Conservation (phyloP, 2,329 filamentous ascomycete species). For the Fusarium armeniacum region DNA sequence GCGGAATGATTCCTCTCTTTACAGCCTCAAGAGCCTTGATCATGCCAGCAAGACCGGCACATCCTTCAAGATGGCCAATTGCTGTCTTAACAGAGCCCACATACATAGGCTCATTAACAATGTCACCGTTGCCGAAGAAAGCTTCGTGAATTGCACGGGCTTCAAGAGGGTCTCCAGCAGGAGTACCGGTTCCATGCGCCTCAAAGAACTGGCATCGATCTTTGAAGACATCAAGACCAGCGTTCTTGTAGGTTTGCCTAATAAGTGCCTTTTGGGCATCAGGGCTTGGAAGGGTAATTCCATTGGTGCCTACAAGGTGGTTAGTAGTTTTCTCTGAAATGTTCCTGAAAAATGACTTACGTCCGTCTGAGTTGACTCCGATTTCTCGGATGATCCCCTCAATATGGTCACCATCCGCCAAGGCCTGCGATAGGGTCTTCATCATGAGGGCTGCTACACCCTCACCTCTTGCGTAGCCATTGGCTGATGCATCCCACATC, state of each 20-base stretch:
- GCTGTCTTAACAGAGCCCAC: conserved; percentile 16
- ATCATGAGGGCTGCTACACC: conserved; percentile 9
- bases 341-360: background rate
- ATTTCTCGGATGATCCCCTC: conserved; percentile 1
- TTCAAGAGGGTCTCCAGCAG: conserved; percentile 11
- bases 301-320: background rate
- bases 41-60: conserved; percentile 7
- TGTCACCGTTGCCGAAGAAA: background rate
- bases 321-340: background rate
- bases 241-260: conserved; percentile 1
- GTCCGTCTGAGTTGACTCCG: conserved; percentile 11
- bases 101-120: background rate
- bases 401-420: conserved; percentile 2
- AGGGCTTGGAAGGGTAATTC: conserved; percentile 3
- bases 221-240: conserved; percentile 1
- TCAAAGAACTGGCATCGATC: conserved; percentile 10
- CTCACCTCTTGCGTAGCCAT: conserved; percentile 7
- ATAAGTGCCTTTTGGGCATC: background rate
- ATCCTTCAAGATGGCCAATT: conserved; percentile 10
- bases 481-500: conserved; percentile 8
- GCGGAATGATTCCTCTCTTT: conserved; percentile 5
- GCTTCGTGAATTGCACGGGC: conserved; percentile 4
- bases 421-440: background rate
- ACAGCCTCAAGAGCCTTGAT: conserved; percentile 14
- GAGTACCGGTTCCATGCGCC: conserved; percentile 7